Evolutionary conservation across 371 early-diverging fungal species (phyloP), one percentile per base, ranked within the genome.

Genomic region (Apophysomyces variabilis): DNA sequence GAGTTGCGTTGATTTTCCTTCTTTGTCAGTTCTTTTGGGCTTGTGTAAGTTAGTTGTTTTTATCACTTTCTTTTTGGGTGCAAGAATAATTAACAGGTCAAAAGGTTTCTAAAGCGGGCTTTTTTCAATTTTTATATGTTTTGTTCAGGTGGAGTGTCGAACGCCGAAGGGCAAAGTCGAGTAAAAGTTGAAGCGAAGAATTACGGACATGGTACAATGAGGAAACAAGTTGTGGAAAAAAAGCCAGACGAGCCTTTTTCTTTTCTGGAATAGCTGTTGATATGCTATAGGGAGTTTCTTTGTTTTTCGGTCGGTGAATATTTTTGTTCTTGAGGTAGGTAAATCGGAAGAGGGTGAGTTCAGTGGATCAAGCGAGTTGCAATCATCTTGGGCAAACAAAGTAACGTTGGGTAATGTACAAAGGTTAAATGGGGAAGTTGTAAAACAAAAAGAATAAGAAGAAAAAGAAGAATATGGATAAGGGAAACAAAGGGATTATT

Each of bases 111-210:
- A 18, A 18, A 21, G 16, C 21, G 16, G 54, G 16, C 7, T 5
- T 21, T 50, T 18, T 50, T 50, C 32, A 26, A 26, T 50, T 50
- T 21, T 50, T 50, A n/a, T 50, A 18, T 50, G 9, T 16, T 21
- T 21, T 50, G 21, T 50, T 50, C 21, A 50, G 21, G 50, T 50
- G 16, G 41, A 41, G 41, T 21, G 54, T 50, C 54, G 54, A 50
- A 50, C 54, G 54, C 54, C 54, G 21, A 50, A 50, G 54, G 54
- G 54, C 54, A 50, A 50, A 50, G 54, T 50, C 54, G 54, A 50
- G 35, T 18, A 21, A 50, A 21, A 21, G 54, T 50, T 50, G n/a
- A 11, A 21, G 21, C 54, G 21, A 21, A 50, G 54, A 50, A 50
- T 50, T 50, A 50, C 54, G 54, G 21, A 50, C 54, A 50, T 50